phyloP scores from a whole-genome alignment of 2,329 filamentous ascomycete species.

The Xylaria sp. region DNA sequence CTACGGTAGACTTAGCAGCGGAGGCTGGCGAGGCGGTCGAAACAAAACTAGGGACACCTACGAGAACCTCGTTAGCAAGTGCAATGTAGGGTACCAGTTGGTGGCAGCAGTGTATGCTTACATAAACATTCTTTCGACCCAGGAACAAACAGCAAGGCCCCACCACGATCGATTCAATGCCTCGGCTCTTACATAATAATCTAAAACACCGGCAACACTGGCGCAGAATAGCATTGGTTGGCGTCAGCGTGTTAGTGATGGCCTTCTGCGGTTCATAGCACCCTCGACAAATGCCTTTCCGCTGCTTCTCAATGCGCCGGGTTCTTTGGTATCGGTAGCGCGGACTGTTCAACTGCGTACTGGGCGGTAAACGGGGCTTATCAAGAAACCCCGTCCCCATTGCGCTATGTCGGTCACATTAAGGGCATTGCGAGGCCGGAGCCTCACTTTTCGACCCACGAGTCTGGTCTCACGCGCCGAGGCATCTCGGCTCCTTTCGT shows the following conservation, averaged over 20 bases:
- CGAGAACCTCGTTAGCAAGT: too few relatives aligned
- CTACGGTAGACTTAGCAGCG: too few relatives aligned
- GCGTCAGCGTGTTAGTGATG: background rate
- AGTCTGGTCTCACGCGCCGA: slow-evolving; percentile 33
- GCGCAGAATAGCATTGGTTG: background rate
- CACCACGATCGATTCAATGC: background rate
- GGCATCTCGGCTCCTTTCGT: slow-evolving; percentile 25
- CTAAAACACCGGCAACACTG: background rate
- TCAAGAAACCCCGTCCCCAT: slow-evolving; percentile 26
- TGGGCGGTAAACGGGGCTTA: slow-evolving; percentile 25
- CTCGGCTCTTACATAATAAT: slow-evolving; percentile 12
- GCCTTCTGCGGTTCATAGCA: background rate
- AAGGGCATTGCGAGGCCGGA: slow-evolving; percentile 38
- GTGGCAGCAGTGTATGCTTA: background rate
- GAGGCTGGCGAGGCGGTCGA: too few relatives aligned
- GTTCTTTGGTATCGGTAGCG: slow-evolving; percentile 4
- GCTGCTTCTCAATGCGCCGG: background rate
- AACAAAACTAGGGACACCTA: too few relatives aligned
- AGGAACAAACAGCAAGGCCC: background rate
- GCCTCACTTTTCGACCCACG: slow-evolving; percentile 37
- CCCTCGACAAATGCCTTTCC: slow-evolving; percentile 7
- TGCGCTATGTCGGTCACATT: slow-evolving; percentile 37
- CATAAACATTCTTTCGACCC: background rate
- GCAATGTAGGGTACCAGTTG: too few relatives aligned
- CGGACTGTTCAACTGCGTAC: background rate